These are phyloP conservation scores for Hibiscus trionum DNA, from an alignment of 345 rosid species.

Conservation along the genomic window DNA sequence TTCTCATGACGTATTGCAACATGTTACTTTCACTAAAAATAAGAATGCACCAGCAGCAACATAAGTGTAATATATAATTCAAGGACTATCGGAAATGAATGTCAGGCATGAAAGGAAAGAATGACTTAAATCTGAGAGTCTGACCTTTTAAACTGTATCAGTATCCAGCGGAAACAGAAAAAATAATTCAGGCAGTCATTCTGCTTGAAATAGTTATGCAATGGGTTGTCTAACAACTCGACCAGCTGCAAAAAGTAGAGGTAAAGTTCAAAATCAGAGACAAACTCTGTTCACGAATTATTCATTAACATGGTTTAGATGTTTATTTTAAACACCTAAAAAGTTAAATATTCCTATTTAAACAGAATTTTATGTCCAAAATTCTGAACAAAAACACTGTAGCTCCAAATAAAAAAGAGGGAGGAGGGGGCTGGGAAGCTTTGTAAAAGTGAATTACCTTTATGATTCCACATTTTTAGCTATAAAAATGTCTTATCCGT, in stretches of 20 bases:
- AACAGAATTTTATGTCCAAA: constrained; percentile 47
- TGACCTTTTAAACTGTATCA: constrained; percentile 93
- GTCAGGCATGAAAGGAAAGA: neutral
- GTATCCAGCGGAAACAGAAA: constrained; percentile 98
- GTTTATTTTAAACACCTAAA: neutral
- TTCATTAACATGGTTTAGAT: neutral
- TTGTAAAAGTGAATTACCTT: neutral
- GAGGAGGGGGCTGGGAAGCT: neutral
- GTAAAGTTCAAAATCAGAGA: constrained; percentile 13
- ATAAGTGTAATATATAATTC: neutral
- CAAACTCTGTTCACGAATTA: neutral
- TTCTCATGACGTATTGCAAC: neutral
- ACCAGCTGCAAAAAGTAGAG: constrained; percentile 58
- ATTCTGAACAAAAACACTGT: neutral
- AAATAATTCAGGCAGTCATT: constrained; percentile 97
- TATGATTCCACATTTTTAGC: neutral
- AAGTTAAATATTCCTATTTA: constrained; percentile 15
- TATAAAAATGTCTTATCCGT: neutral
- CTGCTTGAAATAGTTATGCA: constrained; percentile 86
- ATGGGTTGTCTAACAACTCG: constrained; percentile 80
- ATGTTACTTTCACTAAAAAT: neutral
- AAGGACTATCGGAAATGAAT: neutral
- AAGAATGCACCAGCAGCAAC: neutral
- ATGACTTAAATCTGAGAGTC: constrained; percentile 6
- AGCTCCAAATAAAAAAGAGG: neutral